Base-by-base conservation (phyloP, 441 rosid genomes). In the Populus tomentosa region DNA sequence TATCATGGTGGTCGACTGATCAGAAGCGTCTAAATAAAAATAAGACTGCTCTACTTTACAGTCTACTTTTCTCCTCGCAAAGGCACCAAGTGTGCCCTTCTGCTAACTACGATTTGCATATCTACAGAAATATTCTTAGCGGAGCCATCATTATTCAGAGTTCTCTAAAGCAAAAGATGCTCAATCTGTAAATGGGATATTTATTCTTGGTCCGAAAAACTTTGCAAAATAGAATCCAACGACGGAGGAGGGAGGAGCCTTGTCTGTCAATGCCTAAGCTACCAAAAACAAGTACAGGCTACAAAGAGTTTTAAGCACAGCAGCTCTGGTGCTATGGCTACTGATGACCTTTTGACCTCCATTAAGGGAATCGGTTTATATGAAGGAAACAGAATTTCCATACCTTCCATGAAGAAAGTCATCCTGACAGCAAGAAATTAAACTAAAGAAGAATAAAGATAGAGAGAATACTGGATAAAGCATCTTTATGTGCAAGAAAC, bases 381-480 rank as follows among this genome's bases (percentile, higher is more conserved):
- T 16, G 46, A 64, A 16, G 67, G 33, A 65, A 38, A 62, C 70
- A 13, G 56, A 38, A n/a, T 56, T 77, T 69, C 32, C 2, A 38
- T 38, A 24, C 38, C 75, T 71, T 62, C 36, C 36, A 30, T 18
- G n/a, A 70, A 26, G 61, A 66, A 69, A 76, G 75, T 33, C 61
- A 16, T 35, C 13, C 4, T 32, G 80, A 65, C 61, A 65, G 78
- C 56, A 36, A 64, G 53, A 73, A 73, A 75, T 75, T 70, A 67
- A 40, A 75, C 40, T 72, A 81, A 74, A 59, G 75, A 40, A 74
- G 86, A 85, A 83, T 82, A 82, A 84, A 84, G 84, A 79, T 18
- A 67, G 56, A 18, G 64, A 82, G 87, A 85, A 83, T 83, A 72
- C 77, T 50, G 56, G 75, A 77, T 67, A 80, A 86, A 86, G 87